These are phyloP conservation scores for Ophiocordyceps unilateralis DNA, from an alignment of 2,329 filamentous ascomycete genomes.

Conservation along the genomic window DNA sequence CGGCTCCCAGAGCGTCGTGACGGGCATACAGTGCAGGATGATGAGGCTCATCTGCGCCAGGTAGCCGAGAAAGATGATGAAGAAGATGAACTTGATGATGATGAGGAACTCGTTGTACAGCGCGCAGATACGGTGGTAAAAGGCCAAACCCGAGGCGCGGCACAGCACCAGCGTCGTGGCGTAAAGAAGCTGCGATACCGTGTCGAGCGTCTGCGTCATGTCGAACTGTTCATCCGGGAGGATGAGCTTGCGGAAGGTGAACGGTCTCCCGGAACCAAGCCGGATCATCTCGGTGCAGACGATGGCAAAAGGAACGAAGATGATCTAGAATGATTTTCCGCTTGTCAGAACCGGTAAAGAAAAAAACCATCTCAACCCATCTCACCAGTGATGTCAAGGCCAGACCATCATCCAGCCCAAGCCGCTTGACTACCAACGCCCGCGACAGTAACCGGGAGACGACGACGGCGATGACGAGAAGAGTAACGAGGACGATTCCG, in stretches of 20 bases:
- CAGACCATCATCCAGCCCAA: not conserved
- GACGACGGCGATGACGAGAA: not conserved
- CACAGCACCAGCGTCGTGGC: slow-evolving; percentile 1
- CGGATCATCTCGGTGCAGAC: not conserved
- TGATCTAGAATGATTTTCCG: not conserved
- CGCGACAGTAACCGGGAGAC: not conserved
- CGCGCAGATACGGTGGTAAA: slow-evolving; percentile 2
- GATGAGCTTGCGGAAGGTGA: not conserved
- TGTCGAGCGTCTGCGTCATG: not conserved
- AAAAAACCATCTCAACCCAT: too few species aligned
- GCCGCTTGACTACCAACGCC: not conserved
- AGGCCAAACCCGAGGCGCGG: slow-evolving; percentile 2
- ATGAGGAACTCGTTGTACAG: slow-evolving; percentile 1
- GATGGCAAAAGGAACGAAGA: not conserved
- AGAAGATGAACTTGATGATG: slow-evolving; percentile 1
- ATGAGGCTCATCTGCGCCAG: slow-evolving; percentile 1
- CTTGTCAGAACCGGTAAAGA: not conserved
- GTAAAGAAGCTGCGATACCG: slow-evolving; percentile 1
- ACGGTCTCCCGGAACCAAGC: not conserved
- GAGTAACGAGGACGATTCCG: not conserved
- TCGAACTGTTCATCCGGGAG: not conserved
- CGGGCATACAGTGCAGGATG: slow-evolving; percentile 1
- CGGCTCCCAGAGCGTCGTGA: slow-evolving; percentile 1
- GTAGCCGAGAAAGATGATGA: not conserved
- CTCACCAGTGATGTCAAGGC: not conserved